phyloP scores from a whole-genome alignment of 192 early-diverging fungal genomes.

The Dissophora ornata region DNA sequence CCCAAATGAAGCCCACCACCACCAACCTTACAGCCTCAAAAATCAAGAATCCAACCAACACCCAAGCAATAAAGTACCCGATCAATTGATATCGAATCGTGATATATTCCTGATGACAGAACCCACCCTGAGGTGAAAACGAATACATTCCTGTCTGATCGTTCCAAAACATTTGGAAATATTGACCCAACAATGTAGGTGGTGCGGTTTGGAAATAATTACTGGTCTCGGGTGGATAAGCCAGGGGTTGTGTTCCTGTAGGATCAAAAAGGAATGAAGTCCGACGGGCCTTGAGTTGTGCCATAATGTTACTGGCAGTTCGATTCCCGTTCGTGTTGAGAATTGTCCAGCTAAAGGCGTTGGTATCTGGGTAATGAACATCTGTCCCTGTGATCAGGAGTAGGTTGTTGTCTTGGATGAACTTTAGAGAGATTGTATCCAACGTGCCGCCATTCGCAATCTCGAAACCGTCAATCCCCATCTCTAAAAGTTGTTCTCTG shows the following conservation, averaged over 20 bases:
- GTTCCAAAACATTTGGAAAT: conserved; percentile 70
- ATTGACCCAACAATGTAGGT: conserved; percentile 63
- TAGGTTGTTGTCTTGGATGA: conserved; percentile 58
- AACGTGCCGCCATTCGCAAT: conserved; percentile 70
- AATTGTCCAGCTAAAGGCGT: conserved; percentile 73
- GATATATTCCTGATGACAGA: conserved; percentile 68
- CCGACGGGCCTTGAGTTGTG: conserved; percentile 65
- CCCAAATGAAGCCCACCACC: conserved; percentile 40
- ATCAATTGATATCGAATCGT: conserved; percentile 57
- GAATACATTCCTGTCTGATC: conserved; percentile 75
- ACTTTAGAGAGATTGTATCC: conserved; percentile 68
- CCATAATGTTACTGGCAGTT: conserved; percentile 62
- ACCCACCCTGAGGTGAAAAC: conserved; percentile 66
- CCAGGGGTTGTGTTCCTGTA: conserved; percentile 65
- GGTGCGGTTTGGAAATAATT: conserved; percentile 63
- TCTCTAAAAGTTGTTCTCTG: conserved; percentile 61
- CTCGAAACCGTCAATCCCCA: conserved; percentile 82
- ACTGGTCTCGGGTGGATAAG: conserved; percentile 45
- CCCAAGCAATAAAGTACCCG: conserved; percentile 59
- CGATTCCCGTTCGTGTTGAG: conserved; percentile 58
- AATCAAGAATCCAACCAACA: conserved; percentile 51
- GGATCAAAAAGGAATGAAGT: conserved; percentile 76
- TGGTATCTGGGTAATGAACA: conserved; percentile 68
- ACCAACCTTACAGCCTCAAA: conserved; percentile 43
- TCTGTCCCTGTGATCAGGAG: conserved; percentile 74